Percentiles rank a stretch among this genome's conserved stretches.
These are phyloP conservation scores for Pichia sp. DNA, from an alignment of 1,139 yeast species.

Conservation along the genomic window DNA sequence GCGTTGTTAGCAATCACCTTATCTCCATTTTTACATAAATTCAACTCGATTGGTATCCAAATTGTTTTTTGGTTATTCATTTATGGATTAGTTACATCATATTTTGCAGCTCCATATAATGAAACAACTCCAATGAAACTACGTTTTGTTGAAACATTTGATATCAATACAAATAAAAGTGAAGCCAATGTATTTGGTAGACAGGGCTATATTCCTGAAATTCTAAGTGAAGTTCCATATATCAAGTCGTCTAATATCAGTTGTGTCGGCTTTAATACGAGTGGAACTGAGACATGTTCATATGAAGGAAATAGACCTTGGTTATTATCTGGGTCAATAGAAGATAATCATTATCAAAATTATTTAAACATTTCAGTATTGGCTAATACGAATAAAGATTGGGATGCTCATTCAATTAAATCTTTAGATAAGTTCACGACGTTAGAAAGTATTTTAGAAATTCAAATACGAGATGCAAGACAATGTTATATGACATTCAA, in stretches of 20 bases:
- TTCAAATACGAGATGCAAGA: slow-evolving; percentile 57
- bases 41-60: slow-evolving; percentile 45
- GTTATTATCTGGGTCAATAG: slow-evolving; percentile 37
- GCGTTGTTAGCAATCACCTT: slow-evolving; percentile 49
- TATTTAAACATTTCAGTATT: slow-evolving; percentile 47
- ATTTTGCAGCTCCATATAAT: slow-evolving; percentile 48
- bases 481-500: slow-evolving; percentile 54
- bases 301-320: slow-evolving; percentile 53
- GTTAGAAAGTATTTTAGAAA: slow-evolving; percentile 53
- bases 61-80: slow-evolving; percentile 37
- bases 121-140: slow-evolving; percentile 60
- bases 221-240: slow-evolving; percentile 59
- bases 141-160: slow-evolving; percentile 56
- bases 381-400: slow-evolving; percentile 40
- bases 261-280: slow-evolving; percentile 34
- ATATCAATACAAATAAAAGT: slow-evolving; percentile 29
- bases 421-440: slow-evolving; percentile 56
- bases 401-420: slow-evolving; percentile 4
- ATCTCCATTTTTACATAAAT: slow-evolving; percentile 65
- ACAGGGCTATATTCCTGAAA: slow-evolving; percentile 36
- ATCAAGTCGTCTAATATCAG: slow-evolving; percentile 32
- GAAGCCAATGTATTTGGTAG: slow-evolving; percentile 48
- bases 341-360: slow-evolving; percentile 34
- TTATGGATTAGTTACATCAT: slow-evolving; percentile 25
- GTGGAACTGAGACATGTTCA: slow-evolving; percentile 47